Base-by-base conservation (phyloP, 805 yeast species). In the Metschnikowia chrysomelidarum region DNA sequence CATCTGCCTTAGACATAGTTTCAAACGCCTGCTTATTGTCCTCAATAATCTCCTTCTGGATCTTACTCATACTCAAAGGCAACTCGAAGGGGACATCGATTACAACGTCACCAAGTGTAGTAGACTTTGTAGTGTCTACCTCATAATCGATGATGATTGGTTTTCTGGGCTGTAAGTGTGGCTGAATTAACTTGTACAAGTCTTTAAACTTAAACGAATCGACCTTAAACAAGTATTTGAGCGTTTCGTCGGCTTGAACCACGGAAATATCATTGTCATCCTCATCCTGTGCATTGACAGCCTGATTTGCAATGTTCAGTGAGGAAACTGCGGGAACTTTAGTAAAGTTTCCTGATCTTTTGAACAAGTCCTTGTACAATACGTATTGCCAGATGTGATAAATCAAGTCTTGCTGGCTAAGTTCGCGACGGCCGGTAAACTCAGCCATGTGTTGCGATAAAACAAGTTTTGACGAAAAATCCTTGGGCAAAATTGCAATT, bases 331-430 rank as follows among this genome's bases (percentile, higher is more conserved):
- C 71, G 6, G 69, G 63, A 5, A 68, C 68, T 43, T 52, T 55
- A 17, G 61, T 46, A 34, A 55, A 53, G 12, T 51, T 34, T 18
- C 57, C 62, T 5, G 54, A 48, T 27, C 55, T 59, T 24, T 53
- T 54, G 42, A 66, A 58, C 54, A 87, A 62, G 44, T 78, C 75
- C 55, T 83, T 83, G 57, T 75, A 75, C 47, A 83, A 75, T 13
- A 78, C 73, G 54, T 87, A 87, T 57, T 83, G 87, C 87, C 94
- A 87, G 23, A 87, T 59, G 8, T 79, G 73, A 49, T 77, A 88
- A 28, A 85, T 82, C 29, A 87, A 78, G 37, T 87, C 96, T 40
- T 91, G 94, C 56, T 88, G 88, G 4, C 94, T 82, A 20, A 85
- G 81, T 56, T 87, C 95, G 18, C 70, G 64, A 22, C 77, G 71